Conservation (phyloP, 176 grass and related monocot species). For the Alloteropsis semialata region DNA sequence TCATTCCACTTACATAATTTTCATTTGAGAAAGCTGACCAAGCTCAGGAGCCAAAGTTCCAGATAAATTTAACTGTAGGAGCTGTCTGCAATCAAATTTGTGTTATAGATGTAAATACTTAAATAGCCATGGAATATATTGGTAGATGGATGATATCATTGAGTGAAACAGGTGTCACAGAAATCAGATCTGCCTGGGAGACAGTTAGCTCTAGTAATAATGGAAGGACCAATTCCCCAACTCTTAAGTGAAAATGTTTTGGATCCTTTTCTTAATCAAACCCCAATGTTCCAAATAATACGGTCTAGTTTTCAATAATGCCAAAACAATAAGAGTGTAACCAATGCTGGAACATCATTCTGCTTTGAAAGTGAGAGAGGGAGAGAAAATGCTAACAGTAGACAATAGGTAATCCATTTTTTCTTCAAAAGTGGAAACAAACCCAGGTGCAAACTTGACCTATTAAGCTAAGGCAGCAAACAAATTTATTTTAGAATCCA, state of each 20-base stretch:
- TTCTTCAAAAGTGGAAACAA: not conserved
- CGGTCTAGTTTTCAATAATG: not conserved
- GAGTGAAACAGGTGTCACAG: constrained; percentile 21
- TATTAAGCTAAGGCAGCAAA: constrained; percentile 4
- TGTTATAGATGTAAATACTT: constrained; percentile 14
- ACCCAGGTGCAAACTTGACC: constrained; percentile 6
- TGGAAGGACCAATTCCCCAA: not conserved
- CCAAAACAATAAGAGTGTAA: not conserved
- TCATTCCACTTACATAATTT: constrained; percentile 71
- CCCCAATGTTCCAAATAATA: not conserved
- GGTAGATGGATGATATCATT: constrained; percentile 6
- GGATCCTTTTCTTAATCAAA: not conserved
- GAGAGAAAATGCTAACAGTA: not conserved
- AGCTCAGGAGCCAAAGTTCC: constrained; percentile 85
- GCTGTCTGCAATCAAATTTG: constrained; percentile 63
- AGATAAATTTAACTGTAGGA: constrained; percentile 64
- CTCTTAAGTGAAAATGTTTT: not conserved
- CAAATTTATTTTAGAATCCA: constrained; percentile 6
- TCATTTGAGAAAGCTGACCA: constrained; percentile 68
- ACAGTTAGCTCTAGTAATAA: not conserved
- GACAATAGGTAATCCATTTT: not conserved
- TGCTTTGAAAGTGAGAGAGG: not conserved
- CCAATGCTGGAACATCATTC: not conserved
- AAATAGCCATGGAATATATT: constrained; percentile 1
- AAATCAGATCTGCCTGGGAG: constrained; percentile 5